These are phyloP conservation scores for Cladophialophora immunda DNA, from an alignment of 2,329 filamentous ascomycete species.

Conservation along the genomic window DNA sequence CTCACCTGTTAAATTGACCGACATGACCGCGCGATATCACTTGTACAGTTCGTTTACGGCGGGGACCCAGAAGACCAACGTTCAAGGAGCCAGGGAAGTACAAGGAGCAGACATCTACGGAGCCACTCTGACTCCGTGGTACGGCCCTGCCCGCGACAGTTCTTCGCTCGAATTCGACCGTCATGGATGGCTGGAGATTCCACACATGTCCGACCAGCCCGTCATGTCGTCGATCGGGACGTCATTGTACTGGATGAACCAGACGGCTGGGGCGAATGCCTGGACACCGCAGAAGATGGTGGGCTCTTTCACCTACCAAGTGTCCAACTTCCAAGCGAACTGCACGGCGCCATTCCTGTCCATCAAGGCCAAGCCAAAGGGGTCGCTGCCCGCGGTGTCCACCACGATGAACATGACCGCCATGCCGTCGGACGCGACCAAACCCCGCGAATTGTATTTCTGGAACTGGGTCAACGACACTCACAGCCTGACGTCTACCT, in stretches of 20 bases:
- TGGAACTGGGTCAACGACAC: conserved; percentile 23
- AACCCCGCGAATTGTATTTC: conserved; percentile 22
- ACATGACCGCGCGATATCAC: conserved; percentile 26
- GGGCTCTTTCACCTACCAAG: conserved; percentile 17
- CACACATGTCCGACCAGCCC: conserved; percentile 22
- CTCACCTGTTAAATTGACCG: conserved; percentile 13
- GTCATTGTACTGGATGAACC: conserved; percentile 17
- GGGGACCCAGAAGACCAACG: conserved; percentile 22
- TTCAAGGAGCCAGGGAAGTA: conserved; percentile 13
- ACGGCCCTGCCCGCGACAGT: conserved; percentile 14
- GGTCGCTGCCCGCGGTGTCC: conserved; percentile 9
- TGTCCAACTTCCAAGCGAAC: conserved; percentile 23
- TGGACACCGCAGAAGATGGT: conserved; percentile 26
- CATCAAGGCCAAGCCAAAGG: conserved; percentile 14
- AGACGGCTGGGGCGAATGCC: neutral
- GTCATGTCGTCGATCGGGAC: conserved; percentile 26
- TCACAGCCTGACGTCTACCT: conserved; percentile 15
- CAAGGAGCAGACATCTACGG: conserved; percentile 27
- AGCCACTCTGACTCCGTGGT: conserved; percentile 26
- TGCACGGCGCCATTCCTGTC: conserved; percentile 23
- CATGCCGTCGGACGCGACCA: neutral
- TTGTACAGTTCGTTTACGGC: conserved; percentile 25
- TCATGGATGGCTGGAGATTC: conserved; percentile 21
- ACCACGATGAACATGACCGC: conserved; percentile 27
- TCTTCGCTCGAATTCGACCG: conserved; percentile 17